Conservation (phyloP, 164 flowering plant genomes). For the Magnolia kwangsiensis region DNA sequence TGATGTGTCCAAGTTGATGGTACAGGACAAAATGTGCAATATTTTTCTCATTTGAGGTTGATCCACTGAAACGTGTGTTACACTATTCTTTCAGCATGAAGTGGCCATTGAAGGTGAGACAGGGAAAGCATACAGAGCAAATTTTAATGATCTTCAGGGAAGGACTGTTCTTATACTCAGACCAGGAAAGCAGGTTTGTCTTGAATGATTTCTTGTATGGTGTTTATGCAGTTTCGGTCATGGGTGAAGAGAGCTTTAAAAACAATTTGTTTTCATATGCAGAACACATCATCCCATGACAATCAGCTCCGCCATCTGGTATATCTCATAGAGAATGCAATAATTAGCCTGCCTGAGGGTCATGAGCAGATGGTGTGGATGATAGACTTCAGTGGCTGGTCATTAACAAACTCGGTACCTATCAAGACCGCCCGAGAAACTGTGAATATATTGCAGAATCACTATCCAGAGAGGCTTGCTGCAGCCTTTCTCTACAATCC, state of each 20-base stretch:
- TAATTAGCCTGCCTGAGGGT: slow-evolving; percentile 79
- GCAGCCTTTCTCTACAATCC: slow-evolving; percentile 87
- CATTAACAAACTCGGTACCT: slow-evolving; percentile 59
- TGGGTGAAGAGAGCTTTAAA: neutral
- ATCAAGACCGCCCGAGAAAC: slow-evolving; percentile 75
- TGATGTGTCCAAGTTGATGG: too few species aligned
- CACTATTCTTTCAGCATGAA: slow-evolving; percentile 46
- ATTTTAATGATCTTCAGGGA: slow-evolving; percentile 70
- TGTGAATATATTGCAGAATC: slow-evolving; percentile 65
- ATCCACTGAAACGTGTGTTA: neutral
- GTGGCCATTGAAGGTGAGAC: slow-evolving; percentile 88
- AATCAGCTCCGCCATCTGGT: slow-evolving; percentile 83
- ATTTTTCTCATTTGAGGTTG: neutral
- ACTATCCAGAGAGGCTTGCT: slow-evolving; percentile 93
- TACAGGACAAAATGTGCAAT: neutral
- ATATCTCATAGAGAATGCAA: slow-evolving; percentile 86
- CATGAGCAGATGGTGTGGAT: slow-evolving; percentile 95
- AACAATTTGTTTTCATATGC: slow-evolving; percentile 14
- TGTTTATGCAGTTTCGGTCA: neutral
- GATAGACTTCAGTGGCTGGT: slow-evolving; percentile 90
- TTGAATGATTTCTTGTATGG: neutral
- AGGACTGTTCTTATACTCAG: slow-evolving; percentile 83
- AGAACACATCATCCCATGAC: slow-evolving; percentile 75
- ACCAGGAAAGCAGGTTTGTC: slow-evolving; percentile 60
- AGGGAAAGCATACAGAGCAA: slow-evolving; percentile 79